Conservation (phyloP, 305 asterid genomes). For the Fraxinus baroniana region DNA sequence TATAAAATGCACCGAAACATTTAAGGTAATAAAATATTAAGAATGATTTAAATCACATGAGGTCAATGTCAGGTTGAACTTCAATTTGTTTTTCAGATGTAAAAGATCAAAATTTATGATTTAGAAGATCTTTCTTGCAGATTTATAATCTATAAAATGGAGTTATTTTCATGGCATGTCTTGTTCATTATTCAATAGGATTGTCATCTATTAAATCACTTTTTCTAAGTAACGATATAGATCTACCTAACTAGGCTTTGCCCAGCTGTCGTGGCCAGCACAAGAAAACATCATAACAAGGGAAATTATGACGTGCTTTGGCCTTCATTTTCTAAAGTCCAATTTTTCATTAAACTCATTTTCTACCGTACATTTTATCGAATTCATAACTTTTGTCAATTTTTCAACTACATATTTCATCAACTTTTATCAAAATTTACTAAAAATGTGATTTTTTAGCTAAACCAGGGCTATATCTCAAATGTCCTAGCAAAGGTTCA, state of each 20-base stretch:
- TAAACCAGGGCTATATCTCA: background rate
- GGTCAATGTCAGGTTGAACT: background rate
- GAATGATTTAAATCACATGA: background rate
- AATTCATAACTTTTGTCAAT: too few relatives aligned
- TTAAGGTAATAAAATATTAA: background rate
- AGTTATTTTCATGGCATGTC: background rate
- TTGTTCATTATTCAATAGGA: background rate
- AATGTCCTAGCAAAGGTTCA: background rate
- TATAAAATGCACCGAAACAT: background rate
- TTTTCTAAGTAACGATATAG: background rate
- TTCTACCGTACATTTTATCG: background rate
- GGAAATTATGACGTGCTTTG: background rate
- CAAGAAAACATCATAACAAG: background rate
- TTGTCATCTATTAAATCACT: background rate
- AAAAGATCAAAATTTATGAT: background rate
- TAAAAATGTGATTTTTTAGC: too few relatives aligned
- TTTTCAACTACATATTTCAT: too few relatives aligned
- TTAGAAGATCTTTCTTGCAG: background rate
- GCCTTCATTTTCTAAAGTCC: background rate
- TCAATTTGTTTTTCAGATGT: background rate
- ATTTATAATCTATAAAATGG: background rate
- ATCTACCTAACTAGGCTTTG: background rate
- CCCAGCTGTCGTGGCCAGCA: background rate
- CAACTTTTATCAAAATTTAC: too few relatives aligned
- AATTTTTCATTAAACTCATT: too few relatives aligned